Evolutionary conservation across 1,284 basidiomycete species (phyloP), one percentile per base, ranked within the genome.

Genomic region (Leccinum subfulvum): DNA sequence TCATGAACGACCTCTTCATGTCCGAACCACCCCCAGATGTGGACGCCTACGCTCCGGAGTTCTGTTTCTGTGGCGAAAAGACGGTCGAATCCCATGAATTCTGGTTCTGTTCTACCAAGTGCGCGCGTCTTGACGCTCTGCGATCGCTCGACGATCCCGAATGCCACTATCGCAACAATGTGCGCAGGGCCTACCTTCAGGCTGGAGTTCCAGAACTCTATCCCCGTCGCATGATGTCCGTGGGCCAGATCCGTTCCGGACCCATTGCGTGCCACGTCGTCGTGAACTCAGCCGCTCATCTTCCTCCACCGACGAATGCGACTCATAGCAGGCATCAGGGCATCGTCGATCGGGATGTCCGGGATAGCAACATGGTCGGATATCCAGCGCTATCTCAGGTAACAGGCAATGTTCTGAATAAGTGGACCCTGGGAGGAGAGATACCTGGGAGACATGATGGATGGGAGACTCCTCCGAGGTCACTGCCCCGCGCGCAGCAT

Each of bases 91-190:
- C 59, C n/a, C 75, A 74, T 33, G 73, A 76, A 0, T 73, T 65
- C 51, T 74, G 59, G 61, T 76, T 65, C 47, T 74, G 72, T 41
- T 76, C 75, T 18, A 64, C 61, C 0, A 1, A 60, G 0, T 75
- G 75, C 11, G 75, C 75, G 9, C 72, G 66, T 23, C 39, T 18
- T 6, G 75, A 76, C 30, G 59, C 75, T 33, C 65, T 75, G n/a
- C 64, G 66, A 16, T 70, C 72, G 3, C 71, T 76, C 16, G 39
- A 41, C 3, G 13, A 41, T 41, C 39, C 39, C 4, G 39, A 41
- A 41, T 41, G 39, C 39, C 75, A 73, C 28, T 73, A 73, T 56
- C 74, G 72, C 33, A 53, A 61, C 0, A 61, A 65, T 28, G 60
- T 74, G 14, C 67, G 60, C 21, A 52, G 33, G 4, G 71, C 70